These are phyloP conservation scores for Scheffersomyces lignicola DNA, from an alignment of 1,139 yeast genomes.

Conservation along the genomic window DNA sequence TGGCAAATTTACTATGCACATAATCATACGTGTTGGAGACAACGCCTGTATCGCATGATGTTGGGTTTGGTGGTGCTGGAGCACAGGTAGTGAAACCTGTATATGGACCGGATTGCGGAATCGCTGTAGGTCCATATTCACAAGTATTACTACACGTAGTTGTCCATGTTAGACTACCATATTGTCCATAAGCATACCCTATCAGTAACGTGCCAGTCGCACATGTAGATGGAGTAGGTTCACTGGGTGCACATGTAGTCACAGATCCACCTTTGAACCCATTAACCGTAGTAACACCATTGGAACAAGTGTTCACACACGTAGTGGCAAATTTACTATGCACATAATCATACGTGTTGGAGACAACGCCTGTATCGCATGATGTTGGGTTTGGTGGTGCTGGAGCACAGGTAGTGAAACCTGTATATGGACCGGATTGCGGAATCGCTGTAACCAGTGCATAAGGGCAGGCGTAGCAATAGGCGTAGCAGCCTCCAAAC, in stretches of 20 bases:
- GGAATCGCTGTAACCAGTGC: too few species aligned
- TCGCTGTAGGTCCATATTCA: background rate
- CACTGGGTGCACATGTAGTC: background rate
- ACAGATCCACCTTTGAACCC: background rate
- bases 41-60: background rate
- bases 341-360: background rate
- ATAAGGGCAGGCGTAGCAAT: too few species aligned
- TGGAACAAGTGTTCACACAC: background rate
- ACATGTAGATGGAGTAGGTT: background rate
- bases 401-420: background rate
- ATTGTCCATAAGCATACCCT: background rate
- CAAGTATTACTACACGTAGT: constrained; percentile 1
- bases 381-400: background rate
- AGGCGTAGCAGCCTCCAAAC: too few species aligned
- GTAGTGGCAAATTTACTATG: background rate
- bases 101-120: background rate
- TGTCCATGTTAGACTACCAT: too few species aligned
- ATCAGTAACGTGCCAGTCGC: background rate
- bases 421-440: background rate
- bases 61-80: background rate
- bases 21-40: background rate
- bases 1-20: background rate
- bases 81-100: background rate
- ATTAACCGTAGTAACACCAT: constrained; percentile 1
- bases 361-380: background rate